Base-by-base conservation (phyloP, 1,284 basidiomycete species). In the Apiotrichum sp. region DNA sequence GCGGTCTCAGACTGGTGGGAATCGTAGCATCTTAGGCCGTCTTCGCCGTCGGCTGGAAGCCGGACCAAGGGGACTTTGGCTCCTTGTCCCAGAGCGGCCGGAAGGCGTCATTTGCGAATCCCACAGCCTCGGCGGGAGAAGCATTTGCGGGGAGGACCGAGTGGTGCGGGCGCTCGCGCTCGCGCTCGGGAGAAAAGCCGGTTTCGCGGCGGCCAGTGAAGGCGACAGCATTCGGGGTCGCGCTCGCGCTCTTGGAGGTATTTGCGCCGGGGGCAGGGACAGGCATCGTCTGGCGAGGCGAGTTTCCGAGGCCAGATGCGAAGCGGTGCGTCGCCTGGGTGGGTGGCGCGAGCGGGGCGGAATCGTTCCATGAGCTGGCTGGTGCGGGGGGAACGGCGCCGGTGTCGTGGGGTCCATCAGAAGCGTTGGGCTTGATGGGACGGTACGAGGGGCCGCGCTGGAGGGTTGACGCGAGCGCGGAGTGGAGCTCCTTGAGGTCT, bases 331-430 rank as follows among this genome's bases (percentile, higher is more conserved):
- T 59, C 42, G 39, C 52, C 48, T 13, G 42, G 43, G 32, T 56
- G 39, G 43, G 62, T 33, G 66, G 62, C 22, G 36, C 36, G 43
- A 29, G 29, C 40, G 41, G 40, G 4, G 42, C 22, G 6, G 63
- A 63, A 31, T 67, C 64, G 62, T 73, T 74, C 70, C 70, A 74
- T n/a, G 67, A 69, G 32, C 68, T 70, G 4, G 67, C 71, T 2
- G 72, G 72, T 1, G 72, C 71, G 7, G 72, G 72, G 5, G 71
- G 72, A 7, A 68, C 46, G 14, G 71, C 65, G 7, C 65, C 55
- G 9, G 48, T 33, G 33, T 49, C 55, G 60, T 40, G 63, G 16
- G 46, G 58, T 50, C 58, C 51, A 2, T 54, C 46, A 4, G 58
- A 50, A 35, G 57, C 47, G 49, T 59, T 49, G 13, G 64, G 67